phyloP scores from a whole-genome alignment of 139 green algal genomes.

The Auxenochlorella protothecoides region DNA sequence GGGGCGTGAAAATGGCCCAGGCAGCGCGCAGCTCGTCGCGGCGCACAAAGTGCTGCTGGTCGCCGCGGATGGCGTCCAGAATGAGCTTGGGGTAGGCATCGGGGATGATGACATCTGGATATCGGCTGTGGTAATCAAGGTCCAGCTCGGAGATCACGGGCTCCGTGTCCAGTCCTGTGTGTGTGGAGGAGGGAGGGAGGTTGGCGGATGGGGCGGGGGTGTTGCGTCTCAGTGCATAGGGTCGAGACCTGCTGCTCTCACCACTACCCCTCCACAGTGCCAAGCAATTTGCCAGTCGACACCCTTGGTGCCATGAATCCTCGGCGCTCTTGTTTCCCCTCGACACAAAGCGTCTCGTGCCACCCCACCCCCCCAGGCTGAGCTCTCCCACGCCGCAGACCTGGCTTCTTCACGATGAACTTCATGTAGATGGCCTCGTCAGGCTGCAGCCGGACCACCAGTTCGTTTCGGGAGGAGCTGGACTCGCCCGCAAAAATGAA shows the following conservation, averaged over 20 bases:
- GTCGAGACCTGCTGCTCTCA: neutral
- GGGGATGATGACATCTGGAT: constrained; percentile 59
- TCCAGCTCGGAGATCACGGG: constrained; percentile 73
- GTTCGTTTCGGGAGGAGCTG: constrained; percentile 77
- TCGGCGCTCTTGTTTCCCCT: too few species aligned
- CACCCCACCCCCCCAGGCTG: neutral
- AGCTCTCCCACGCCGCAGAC: constrained; percentile 1
- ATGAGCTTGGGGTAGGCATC: constrained; percentile 93
- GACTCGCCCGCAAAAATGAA: constrained; percentile 24
- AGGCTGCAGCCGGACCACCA: constrained; percentile 81
- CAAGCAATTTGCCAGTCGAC: too few species aligned
- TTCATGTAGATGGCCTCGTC: constrained; percentile 92
- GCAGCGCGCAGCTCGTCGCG: constrained; percentile 83
- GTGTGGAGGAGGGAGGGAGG: neutral
- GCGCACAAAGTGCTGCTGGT: constrained; percentile 95
- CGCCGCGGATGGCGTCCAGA: constrained; percentile 79
- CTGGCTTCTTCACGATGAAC: constrained; percentile 82
- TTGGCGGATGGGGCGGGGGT: neutral
- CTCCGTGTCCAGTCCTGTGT: constrained; percentile 55
- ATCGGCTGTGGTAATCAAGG: constrained; percentile 53
- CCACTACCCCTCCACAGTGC: too few species aligned
- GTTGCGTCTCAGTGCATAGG: neutral
- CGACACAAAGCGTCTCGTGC: neutral
- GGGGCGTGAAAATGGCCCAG: constrained; percentile 88
- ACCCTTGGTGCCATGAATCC: too few species aligned